Evolutionary conservation across 345 rosid genomes (phyloP).

Genomic region (Eucalyptus fibrosa): DNA sequence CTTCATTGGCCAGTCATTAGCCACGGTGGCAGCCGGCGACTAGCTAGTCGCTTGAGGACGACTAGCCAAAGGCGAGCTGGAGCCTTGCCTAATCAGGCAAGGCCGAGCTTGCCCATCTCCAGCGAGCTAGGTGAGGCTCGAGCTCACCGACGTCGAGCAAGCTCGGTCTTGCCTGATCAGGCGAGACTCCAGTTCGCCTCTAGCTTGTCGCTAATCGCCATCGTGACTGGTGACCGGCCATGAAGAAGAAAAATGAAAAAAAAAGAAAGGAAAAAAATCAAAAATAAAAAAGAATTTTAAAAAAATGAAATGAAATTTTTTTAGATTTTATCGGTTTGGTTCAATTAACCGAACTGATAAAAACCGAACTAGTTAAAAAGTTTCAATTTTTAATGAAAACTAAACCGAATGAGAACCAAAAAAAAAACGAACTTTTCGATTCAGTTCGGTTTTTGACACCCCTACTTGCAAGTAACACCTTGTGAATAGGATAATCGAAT

Average conservation of each 20-base stretch:
- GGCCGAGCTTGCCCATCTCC: fast-evolving
- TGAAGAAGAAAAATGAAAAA: no score
- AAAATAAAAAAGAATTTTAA: no score
- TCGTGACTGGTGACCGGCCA: fast-evolving
- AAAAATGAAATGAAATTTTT: no score
- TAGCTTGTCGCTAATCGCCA: fast-evolving
- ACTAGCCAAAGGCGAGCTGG: fast-evolving
- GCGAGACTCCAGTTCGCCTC: fast-evolving
- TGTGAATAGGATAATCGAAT: no score
- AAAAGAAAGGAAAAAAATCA: no score
- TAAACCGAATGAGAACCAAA: fast-evolving
- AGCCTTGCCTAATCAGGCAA: fast-evolving
- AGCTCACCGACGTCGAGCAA: fast-evolving
- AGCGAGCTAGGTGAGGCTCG: fast-evolving
- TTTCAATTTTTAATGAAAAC: no score
- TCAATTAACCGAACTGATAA: no score
- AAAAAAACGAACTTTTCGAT: no score
- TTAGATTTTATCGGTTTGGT: no score
- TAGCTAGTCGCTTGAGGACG: fast-evolving
- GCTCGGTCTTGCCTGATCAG: fast-evolving
- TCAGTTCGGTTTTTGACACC: fast-evolving
- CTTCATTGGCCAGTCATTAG: fast-evolving
- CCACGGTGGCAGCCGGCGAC: fast-evolving
- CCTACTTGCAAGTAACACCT: no score
- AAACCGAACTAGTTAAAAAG: fast-evolving